Evolutionary conservation across 2,329 filamentous ascomycete species (phyloP).

Genomic region (Magnaporthiopsis poae): DNA sequence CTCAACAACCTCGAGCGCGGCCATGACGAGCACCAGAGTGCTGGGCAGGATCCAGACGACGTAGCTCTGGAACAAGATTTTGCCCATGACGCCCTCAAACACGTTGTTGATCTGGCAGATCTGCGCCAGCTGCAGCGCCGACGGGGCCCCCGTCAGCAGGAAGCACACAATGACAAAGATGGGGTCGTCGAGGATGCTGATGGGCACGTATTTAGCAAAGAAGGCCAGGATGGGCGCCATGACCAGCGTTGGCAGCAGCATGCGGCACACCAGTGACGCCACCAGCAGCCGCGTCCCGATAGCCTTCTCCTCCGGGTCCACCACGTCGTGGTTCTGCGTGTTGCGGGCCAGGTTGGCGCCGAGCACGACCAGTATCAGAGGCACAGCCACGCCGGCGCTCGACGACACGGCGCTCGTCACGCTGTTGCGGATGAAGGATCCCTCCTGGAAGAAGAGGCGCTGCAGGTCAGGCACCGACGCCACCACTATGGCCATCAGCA

Average conservation of each 20-base stretch:
- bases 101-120: constrained; percentile 98
- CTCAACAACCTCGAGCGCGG: constrained; percentile 82
- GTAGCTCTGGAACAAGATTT: constrained; percentile 88
- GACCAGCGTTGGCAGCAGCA: constrained; percentile 81
- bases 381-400: constrained; percentile 83
- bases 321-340: constrained; percentile 60
- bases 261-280: constrained; percentile 76
- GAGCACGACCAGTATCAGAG: constrained; percentile 86
- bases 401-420: constrained; percentile 79
- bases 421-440: constrained; percentile 84
- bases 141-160: constrained; percentile 85
- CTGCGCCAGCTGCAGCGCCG: constrained; percentile 86
- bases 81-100: constrained; percentile 89
- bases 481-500: constrained; percentile 82
- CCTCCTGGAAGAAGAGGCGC: constrained; percentile 74
- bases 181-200: constrained; percentile 92
- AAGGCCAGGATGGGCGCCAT: constrained; percentile 87
- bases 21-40: constrained; percentile 80
- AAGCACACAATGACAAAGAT: constrained; percentile 98
- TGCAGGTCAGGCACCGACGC: constrained; percentile 80
- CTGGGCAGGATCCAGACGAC: constrained; percentile 94
- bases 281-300: constrained; percentile 69
- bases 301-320: constrained; percentile 59
- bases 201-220: constrained; percentile 77
- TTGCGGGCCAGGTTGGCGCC: constrained; percentile 90